These are phyloP conservation scores for Solanum chilense DNA, from an alignment of 257 asterid genomes.

Conservation along the genomic window DNA sequence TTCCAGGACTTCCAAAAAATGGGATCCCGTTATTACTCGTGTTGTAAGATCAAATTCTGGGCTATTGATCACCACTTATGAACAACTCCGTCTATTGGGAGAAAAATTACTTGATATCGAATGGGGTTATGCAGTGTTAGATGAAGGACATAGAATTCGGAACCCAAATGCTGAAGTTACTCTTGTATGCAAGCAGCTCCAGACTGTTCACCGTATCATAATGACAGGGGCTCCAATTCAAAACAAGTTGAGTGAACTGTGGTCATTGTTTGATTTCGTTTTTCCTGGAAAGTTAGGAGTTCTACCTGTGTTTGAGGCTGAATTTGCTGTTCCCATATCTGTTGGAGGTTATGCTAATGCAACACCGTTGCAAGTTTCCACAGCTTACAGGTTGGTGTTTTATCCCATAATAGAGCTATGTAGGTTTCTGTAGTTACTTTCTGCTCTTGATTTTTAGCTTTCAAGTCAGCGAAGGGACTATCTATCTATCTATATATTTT, in stretches of 20 bases:
- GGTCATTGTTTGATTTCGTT: conserved; percentile 98
- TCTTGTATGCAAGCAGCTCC: conserved; percentile 95
- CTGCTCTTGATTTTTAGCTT: background rate
- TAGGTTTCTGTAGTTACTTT: background rate
- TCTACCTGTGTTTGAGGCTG: conserved; percentile 96
- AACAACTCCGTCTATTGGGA: conserved; percentile 83
- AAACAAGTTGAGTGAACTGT: conserved; percentile 86
- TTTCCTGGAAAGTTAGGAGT: conserved; percentile 98
- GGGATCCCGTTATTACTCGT: conserved; percentile 74
- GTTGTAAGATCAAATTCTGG: conserved; percentile 82
- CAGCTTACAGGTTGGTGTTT: conserved; percentile 79
- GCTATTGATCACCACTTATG: conserved; percentile 78
- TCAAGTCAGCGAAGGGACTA: background rate
- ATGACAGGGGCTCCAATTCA: conserved; percentile 98
- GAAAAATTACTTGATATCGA: conserved; percentile 77
- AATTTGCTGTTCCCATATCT: conserved; percentile 94
- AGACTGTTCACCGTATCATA: conserved; percentile 92
- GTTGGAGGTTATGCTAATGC: conserved; percentile 99
- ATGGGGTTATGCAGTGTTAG: conserved; percentile 94
- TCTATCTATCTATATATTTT: background rate
- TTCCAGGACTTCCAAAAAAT: conserved; percentile 39
- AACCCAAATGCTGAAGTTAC: conserved; percentile 95
- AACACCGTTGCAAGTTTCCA: conserved; percentile 92
- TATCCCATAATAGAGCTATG: background rate
- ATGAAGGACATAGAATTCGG: conserved; percentile 96